These are phyloP conservation scores for Aspergillus tamarii DNA, from an alignment of 2,329 filamentous ascomycete genomes.

Conservation along the genomic window DNA sequence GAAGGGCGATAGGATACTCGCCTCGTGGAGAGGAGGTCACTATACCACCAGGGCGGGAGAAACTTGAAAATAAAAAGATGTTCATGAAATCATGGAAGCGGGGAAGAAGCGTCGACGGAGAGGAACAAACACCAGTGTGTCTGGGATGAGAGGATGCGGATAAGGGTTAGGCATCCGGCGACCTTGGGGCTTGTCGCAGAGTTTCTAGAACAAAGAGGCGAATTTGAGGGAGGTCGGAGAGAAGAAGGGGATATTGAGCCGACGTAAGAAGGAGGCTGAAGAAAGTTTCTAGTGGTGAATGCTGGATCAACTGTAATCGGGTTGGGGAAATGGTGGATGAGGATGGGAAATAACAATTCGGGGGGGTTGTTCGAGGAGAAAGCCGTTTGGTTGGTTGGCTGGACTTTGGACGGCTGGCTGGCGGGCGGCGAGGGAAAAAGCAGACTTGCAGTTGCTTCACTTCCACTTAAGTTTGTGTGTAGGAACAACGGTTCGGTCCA, in stretches of 20 bases:
- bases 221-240: conserved; percentile 10
- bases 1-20: conserved; percentile 27
- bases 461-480: neutral
- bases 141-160: conserved; percentile 18
- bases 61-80: conserved; percentile 31
- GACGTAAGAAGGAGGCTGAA: conserved; percentile 7
- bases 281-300: conserved; percentile 9
- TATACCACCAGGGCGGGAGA: conserved; percentile 41
- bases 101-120: conserved; percentile 30
- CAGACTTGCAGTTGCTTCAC: conserved; percentile 6
- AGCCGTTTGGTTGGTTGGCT: conserved; percentile 9
- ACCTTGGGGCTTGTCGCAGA: conserved; percentile 11
- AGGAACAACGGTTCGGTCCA: conserved; percentile 12
- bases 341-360: conserved; percentile 9
- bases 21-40: conserved; percentile 36
- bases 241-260: conserved; percentile 1
- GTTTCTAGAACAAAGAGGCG: conserved; percentile 4
- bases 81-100: conserved; percentile 45
- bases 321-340: conserved; percentile 5
- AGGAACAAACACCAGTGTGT: conserved; percentile 27
- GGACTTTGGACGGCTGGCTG: conserved; percentile 2
- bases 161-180: conserved; percentile 29
- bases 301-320: conserved; percentile 10
- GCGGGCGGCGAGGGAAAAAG: conserved; percentile 5
- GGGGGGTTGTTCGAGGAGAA: conserved; percentile 1